Evolutionary conservation across 768 basidiomycete genomes (phyloP).

Genomic region (Leucocoprinus sp.): DNA sequence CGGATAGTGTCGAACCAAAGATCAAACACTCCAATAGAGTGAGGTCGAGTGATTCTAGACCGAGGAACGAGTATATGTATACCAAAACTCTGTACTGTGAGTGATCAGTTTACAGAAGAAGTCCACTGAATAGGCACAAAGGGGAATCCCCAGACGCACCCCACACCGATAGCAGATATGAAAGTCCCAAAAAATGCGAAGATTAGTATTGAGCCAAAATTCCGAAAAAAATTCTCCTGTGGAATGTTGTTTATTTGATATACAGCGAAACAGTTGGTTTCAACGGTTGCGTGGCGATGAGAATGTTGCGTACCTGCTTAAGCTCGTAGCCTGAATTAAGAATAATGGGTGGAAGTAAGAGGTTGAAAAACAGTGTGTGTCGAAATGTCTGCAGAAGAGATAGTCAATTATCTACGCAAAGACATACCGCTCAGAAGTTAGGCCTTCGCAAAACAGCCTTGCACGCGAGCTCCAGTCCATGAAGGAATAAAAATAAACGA

Average conservation of each 20-base stretch:
- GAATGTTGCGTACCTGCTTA: slow-evolving; percentile 60
- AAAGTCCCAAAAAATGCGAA: slow-evolving; percentile 95
- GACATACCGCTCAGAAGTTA: background rate
- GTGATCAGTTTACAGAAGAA: slow-evolving; percentile 30
- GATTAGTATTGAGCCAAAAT: slow-evolving; percentile 91
- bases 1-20: slow-evolving; percentile 94
- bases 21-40: slow-evolving; percentile 88
- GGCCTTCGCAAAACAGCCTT: background rate
- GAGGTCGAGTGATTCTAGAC: slow-evolving; percentile 81
- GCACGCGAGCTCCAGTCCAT: background rate
- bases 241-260: background rate
- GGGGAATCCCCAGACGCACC: slow-evolving; percentile 70
- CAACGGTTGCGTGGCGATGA: background rate
- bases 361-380: slow-evolving; percentile 96
- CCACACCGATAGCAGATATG: slow-evolving; percentile 92
- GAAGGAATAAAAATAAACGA: background rate
- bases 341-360: slow-evolving; percentile 97
- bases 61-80: slow-evolving; percentile 90
- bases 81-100: slow-evolving; percentile 72
- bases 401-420: background rate
- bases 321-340: slow-evolving; percentile 97
- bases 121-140: background rate
- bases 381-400: slow-evolving; percentile 67
- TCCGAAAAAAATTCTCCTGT: slow-evolving; percentile 97
- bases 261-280: slow-evolving; percentile 5